phyloP scores from a whole-genome alignment of 768 basidiomycete species.

The Gautieria morchelliformis region DNA sequence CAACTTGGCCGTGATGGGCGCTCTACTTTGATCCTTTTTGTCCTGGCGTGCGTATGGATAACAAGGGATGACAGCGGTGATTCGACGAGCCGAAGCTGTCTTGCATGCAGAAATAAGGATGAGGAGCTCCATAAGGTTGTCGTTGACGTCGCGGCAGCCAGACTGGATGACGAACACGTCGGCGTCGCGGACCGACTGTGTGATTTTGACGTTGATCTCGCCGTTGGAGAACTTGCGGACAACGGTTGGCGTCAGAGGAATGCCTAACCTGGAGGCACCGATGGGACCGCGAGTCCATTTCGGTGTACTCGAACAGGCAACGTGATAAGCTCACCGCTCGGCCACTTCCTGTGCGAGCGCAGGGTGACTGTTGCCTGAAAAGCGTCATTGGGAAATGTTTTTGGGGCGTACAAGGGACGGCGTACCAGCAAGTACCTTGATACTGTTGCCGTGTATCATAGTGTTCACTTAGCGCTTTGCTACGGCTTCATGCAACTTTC shows the following conservation, averaged over 20 bases:
- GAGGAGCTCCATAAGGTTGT: constrained; percentile 97
- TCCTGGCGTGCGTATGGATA: constrained; percentile 96
- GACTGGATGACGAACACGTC: constrained; percentile 99
- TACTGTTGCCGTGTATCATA: constrained; percentile 18
- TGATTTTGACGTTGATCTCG: constrained; percentile 91
- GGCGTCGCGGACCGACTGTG: constrained; percentile 92
- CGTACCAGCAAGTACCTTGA: constrained; percentile 19
- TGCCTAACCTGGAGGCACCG: constrained; percentile 60
- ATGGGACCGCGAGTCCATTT: constrained; percentile 38
- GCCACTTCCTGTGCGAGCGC: constrained; percentile 93
- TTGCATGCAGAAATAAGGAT: constrained; percentile 98
- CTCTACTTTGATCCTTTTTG: constrained; percentile 94
- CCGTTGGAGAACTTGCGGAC: constrained; percentile 91
- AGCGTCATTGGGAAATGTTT: background rate
- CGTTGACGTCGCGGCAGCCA: constrained; percentile 82
- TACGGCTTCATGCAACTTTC: background rate
- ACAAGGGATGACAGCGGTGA: constrained; percentile 96
- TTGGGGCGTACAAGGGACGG: background rate
- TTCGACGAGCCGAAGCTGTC: constrained; percentile 87
- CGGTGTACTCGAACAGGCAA: constrained; percentile 29
- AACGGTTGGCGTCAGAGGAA: constrained; percentile 75
- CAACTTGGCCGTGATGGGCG: constrained; percentile 96
- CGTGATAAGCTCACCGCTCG: constrained; percentile 77
- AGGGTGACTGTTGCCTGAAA: constrained; percentile 90
- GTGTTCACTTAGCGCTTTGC: background rate